These are phyloP conservation scores for Carallia pectinifolia DNA, from an alignment of 345 rosid species.

Conservation along the genomic window DNA sequence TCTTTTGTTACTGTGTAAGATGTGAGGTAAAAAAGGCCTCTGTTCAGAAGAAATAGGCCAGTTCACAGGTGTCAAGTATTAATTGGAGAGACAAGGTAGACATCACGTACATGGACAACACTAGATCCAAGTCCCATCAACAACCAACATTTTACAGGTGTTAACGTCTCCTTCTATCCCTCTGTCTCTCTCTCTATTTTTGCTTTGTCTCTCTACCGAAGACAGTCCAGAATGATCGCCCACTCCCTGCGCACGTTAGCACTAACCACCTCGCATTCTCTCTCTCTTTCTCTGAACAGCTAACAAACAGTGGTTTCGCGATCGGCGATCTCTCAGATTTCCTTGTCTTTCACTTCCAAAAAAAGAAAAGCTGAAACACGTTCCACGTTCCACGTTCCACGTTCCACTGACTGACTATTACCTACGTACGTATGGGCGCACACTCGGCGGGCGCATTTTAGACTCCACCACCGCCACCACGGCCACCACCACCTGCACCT, in stretches of 20 bases:
- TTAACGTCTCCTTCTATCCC: conserved; percentile 6
- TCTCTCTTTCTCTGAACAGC: neutral
- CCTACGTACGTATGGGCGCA: neutral
- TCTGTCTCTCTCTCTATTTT: neutral
- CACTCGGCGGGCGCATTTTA: conserved; percentile 23
- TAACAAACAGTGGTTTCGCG: conserved; percentile 15
- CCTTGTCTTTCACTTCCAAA: conserved; percentile 13
- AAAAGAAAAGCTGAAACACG: neutral
- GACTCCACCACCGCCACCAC: neutral
- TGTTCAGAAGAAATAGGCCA: too few species aligned
- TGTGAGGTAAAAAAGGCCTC: too few species aligned
- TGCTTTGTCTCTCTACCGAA: neutral
- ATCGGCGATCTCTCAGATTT: conserved; percentile 9
- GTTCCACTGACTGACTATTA: neutral
- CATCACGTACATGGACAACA: too few species aligned
- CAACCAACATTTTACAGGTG: conserved; percentile 7
- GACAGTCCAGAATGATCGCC: neutral
- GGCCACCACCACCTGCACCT: neutral
- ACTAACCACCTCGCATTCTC: neutral
- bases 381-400: neutral
- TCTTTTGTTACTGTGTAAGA: too few species aligned
- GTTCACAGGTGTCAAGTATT: too few species aligned
- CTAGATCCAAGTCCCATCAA: neutral
- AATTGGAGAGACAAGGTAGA: too few species aligned
- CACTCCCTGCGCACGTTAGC: conserved; percentile 23